Conservation (phyloP, 371 early-diverging fungal species). For the Rhizopus stolonifer region DNA sequence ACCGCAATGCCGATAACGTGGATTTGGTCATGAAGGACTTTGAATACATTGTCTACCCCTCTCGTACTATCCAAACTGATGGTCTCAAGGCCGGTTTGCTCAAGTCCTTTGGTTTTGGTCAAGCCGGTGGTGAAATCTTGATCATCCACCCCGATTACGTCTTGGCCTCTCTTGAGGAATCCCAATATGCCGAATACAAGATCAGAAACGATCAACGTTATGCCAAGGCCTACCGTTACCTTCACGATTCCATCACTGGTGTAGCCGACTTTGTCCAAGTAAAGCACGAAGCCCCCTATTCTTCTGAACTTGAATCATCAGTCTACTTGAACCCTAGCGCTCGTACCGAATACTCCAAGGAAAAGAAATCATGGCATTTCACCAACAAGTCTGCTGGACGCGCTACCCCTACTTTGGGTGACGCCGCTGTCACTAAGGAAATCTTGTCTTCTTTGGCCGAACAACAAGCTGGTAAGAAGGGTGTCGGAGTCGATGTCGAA, state of each 20-base stretch:
- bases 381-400: constrained; percentile 51
- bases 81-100: constrained; percentile 93
- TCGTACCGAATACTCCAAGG: constrained; percentile 80
- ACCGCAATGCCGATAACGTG: constrained; percentile 95
- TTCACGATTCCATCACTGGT: constrained; percentile 91
- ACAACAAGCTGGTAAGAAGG: constrained; percentile 61
- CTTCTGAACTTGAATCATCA: constrained; percentile 76
- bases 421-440: constrained; percentile 61
- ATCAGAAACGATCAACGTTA: constrained; percentile 74
- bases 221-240: constrained; percentile 86
- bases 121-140: constrained; percentile 93
- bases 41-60: constrained; percentile 85
- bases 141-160: constrained; percentile 93
- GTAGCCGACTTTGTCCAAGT: constrained; percentile 84
- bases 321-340: constrained; percentile 93
- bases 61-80: constrained; percentile 86
- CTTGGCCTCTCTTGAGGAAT: constrained; percentile 74
- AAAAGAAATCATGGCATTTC: constrained; percentile 76
- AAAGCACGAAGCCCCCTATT: constrained; percentile 89
- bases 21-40: constrained; percentile 79
- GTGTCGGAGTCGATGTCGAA: constrained; percentile 94
- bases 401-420: constrained; percentile 37
- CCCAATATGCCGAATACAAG: constrained; percentile 74
- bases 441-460: constrained; percentile 60
- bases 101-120: constrained; percentile 97